Conservation (phyloP, 73 alveolate genomes). For the Paramecium primaurelia region DNA sequence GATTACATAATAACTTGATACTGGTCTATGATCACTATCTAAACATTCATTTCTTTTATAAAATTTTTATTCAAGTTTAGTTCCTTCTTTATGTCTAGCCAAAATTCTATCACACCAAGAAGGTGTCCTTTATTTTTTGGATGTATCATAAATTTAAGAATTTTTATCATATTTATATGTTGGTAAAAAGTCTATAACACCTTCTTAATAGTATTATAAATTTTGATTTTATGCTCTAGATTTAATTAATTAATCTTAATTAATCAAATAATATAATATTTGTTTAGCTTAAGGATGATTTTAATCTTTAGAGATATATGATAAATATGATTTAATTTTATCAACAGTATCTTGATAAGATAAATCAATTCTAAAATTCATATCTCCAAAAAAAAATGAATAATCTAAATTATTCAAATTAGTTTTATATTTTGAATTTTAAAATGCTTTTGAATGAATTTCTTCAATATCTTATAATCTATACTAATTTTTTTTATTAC, state of each 20-base stretch:
- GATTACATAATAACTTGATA: constrained; percentile 68
- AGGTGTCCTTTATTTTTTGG: constrained; percentile 85
- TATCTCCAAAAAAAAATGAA: constrained; percentile 89
- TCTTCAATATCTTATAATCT: constrained; percentile 83
- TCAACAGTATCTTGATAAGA: constrained; percentile 66
- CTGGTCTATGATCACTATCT: constrained; percentile 93
- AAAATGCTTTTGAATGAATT: constrained; percentile 73
- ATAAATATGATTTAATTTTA: constrained; percentile 56
- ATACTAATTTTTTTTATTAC: constrained; percentile 74
- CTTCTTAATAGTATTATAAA: constrained; percentile 80
- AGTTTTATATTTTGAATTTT: constrained; percentile 56
- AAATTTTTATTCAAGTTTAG: constrained; percentile 53
- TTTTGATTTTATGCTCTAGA: constrained; percentile 68
- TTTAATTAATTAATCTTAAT: constrained; percentile 75
- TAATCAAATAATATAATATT: constrained; percentile 59
- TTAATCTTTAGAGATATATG: background rate
- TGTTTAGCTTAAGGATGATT: background rate
- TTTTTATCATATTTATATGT: constrained; percentile 84
- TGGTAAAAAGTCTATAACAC: constrained; percentile 84
- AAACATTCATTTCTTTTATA: constrained; percentile 81
- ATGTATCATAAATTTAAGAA: constrained; percentile 66
- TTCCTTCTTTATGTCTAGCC: constrained; percentile 68
- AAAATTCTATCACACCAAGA: constrained; percentile 94
- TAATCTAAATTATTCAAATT: constrained; percentile 77
- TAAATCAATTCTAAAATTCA: constrained; percentile 85